Evolutionary conservation across 78 protist species (phyloP).

Genomic region (Dictyostelium discoideum): DNA sequence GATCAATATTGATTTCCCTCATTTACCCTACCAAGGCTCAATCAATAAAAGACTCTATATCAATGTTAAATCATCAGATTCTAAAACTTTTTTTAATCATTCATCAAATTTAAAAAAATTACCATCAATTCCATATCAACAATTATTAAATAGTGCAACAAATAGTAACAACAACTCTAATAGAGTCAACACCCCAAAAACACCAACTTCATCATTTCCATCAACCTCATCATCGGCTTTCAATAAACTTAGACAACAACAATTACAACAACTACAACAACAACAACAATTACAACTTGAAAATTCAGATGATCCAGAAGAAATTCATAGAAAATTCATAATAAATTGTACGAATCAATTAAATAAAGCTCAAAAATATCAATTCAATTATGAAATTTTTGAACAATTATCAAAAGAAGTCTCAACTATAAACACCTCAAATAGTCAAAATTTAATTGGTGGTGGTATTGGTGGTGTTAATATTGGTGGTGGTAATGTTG

Average conservation of each 20-base stretch:
- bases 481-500: not conserved
- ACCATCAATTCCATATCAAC: not conserved
- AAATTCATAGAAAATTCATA: not conserved
- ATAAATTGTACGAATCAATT: constrained; percentile 44
- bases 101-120: constrained; percentile 15
- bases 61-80: constrained; percentile 56
- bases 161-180: not conserved
- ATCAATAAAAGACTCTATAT: constrained; percentile 27
- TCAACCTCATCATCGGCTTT: constrained; percentile 10
- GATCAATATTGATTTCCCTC: constrained; percentile 27
- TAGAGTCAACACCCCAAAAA: not conserved
- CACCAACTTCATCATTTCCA: constrained; percentile 14
- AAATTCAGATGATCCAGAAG: not conserved
- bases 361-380: constrained; percentile 72
- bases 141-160: not conserved
- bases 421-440: not conserved
- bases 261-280: not conserved
- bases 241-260: constrained; percentile 6
- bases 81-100: constrained; percentile 45
- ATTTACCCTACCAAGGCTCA: constrained; percentile 35
- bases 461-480: not conserved
- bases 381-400: constrained; percentile 41
- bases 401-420: constrained; percentile 43
- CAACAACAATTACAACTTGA: not conserved
- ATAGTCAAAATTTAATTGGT: not conserved